phyloP scores from a whole-genome alignment of 2,329 filamentous ascomycete genomes.

The Pseudocercospora fuligena region DNA sequence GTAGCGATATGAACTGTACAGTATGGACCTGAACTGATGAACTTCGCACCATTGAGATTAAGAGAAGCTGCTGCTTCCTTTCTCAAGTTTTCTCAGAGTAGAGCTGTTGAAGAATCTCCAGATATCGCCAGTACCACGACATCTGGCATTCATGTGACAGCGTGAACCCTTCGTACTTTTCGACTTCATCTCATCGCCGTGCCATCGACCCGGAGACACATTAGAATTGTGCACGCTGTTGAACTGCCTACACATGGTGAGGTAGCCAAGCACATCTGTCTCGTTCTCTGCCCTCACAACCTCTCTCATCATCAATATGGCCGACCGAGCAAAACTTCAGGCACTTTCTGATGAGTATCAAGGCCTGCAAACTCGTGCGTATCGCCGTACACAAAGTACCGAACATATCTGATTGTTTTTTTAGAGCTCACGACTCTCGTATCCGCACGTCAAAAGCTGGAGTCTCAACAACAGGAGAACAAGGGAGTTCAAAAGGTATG shows the following conservation, averaged over 20 bases:
- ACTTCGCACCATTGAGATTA: background rate
- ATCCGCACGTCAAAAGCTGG: slow-evolving; percentile 83
- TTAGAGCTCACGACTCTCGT: slow-evolving; percentile 80
- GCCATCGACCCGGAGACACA: background rate
- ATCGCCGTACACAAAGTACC: background rate
- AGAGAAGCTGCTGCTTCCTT: background rate
- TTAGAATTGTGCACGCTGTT: too few relatives aligned
- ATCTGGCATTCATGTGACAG: slow-evolving; percentile 11
- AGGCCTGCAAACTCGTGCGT: slow-evolving; percentile 78
- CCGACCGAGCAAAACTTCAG: slow-evolving; percentile 74
- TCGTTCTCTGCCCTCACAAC: background rate
- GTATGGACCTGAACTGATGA: background rate
- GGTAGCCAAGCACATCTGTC: background rate
- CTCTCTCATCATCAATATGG: slow-evolving; percentile 38
- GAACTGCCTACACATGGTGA: background rate
- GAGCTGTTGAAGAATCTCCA: background rate
- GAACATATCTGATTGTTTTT: background rate
- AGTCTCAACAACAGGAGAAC: slow-evolving; percentile 94
- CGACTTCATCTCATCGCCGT: slow-evolving; percentile 11
- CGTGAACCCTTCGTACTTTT: background rate
- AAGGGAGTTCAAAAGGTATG: slow-evolving; percentile 77
- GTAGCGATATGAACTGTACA: background rate
- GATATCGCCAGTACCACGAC: background rate
- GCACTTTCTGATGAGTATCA: slow-evolving; percentile 85
- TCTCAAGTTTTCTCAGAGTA: too few relatives aligned